These are phyloP conservation scores for Mycena amicta DNA, from an alignment of 768 basidiomycete species.

Conservation along the genomic window DNA sequence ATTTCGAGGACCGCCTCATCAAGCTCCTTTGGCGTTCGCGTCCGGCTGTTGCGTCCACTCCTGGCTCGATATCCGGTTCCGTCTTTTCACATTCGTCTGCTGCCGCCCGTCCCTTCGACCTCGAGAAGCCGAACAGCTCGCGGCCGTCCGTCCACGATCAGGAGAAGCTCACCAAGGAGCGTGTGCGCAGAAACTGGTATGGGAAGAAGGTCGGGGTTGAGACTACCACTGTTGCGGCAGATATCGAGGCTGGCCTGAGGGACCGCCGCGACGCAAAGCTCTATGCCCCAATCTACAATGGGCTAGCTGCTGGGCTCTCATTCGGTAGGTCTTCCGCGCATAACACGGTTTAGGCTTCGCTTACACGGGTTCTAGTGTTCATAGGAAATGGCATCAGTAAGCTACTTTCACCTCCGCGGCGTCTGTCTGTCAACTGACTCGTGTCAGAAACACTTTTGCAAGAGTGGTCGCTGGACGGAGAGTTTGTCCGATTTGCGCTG, in stretches of 20 bases:
- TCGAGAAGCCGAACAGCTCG: slow-evolving; percentile 29
- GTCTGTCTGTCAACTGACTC: neutral
- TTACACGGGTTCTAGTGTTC: slow-evolving; percentile 52
- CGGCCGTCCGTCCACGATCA: neutral
- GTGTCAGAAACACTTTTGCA: slow-evolving; percentile 50
- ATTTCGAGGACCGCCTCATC: slow-evolving; percentile 79
- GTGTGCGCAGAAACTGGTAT: slow-evolving; percentile 59
- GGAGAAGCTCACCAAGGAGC: slow-evolving; percentile 26
- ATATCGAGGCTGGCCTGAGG: slow-evolving; percentile 29
- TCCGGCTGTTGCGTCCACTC: slow-evolving; percentile 34
- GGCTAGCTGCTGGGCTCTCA: slow-evolving; percentile 57
- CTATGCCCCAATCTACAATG: slow-evolving; percentile 65
- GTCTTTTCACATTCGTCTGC: slow-evolving; percentile 30
- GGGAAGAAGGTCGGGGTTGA: slow-evolving; percentile 51
- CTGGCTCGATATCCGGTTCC: slow-evolving; percentile 26
- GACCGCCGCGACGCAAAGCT: slow-evolving; percentile 38
- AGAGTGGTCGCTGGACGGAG: slow-evolving; percentile 67
- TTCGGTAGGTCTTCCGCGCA: slow-evolving; percentile 46
- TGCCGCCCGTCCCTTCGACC: slow-evolving; percentile 29
- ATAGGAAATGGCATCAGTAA: slow-evolving; percentile 64
- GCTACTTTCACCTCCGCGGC: slow-evolving; percentile 2
- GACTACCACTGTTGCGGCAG: slow-evolving; percentile 29
- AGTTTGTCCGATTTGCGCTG: slow-evolving; percentile 64
- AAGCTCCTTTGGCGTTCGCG: slow-evolving; percentile 74
- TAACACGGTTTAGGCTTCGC: slow-evolving; percentile 35